Evolutionary conservation across 2,329 filamentous ascomycete species (phyloP).

Genomic region (Ambrosiella cleistominuta): DNA sequence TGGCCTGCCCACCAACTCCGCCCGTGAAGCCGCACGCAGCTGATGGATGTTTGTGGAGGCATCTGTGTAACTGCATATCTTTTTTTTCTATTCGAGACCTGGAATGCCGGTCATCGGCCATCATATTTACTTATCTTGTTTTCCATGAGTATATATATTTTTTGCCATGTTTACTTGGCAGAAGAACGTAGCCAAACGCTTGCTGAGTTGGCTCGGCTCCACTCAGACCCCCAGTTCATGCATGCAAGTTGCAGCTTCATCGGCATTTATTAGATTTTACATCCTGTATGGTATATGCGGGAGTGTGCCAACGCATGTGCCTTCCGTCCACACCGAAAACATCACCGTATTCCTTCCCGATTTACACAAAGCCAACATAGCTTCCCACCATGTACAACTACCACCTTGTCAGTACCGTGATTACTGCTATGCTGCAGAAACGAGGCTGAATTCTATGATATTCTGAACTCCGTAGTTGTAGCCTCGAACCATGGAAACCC

Average conservation of each 20-base stretch:
- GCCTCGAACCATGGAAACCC: not conserved
- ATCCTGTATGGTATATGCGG: not conserved
- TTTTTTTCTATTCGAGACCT: too few species aligned
- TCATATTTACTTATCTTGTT: too few species aligned
- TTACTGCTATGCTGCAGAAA: not conserved
- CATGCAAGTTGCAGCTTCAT: not conserved
- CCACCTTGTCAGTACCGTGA: not conserved
- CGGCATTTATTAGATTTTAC: not conserved
- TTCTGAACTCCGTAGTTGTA: not conserved
- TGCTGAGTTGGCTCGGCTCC: not conserved
- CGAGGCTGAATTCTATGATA: not conserved
- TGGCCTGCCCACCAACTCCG: not conserved
- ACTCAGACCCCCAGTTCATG: not conserved
- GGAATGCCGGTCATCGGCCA: too few species aligned
- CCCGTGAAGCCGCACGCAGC: too few species aligned
- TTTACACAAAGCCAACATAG: not conserved
- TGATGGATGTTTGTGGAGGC: too few species aligned
- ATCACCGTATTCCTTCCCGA: not conserved
- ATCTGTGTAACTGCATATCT: too few species aligned
- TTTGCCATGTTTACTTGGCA: not conserved
- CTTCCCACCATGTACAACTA: not conserved
- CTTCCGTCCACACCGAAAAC: not conserved
- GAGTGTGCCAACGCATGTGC: slow-evolving; percentile 1
- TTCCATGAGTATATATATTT: too few species aligned
- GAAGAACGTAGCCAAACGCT: not conserved